phyloP scores from a whole-genome alignment of 2,329 filamentous ascomycete species.

The Cordyceps cateniannulata region DNA sequence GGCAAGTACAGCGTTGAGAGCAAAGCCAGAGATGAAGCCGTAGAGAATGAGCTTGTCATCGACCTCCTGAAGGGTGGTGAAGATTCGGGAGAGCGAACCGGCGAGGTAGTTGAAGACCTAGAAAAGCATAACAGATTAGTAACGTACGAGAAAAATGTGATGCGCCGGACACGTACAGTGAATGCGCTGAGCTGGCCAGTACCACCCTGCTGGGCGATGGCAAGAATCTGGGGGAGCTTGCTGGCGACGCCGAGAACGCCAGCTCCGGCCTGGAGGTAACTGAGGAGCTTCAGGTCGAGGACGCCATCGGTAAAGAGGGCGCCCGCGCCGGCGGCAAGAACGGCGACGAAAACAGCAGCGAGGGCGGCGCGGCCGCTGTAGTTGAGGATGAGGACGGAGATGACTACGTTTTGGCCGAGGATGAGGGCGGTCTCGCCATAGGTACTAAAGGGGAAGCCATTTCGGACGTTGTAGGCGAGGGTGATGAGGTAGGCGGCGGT shows the following conservation, averaged over 20 bases:
- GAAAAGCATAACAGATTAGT: background rate
- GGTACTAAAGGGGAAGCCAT: slow-evolving; percentile 90
- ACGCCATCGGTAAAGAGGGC: slow-evolving; percentile 63
- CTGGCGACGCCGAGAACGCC: slow-evolving; percentile 78
- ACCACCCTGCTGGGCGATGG: slow-evolving; percentile 76
- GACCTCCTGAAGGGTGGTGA: slow-evolving; percentile 95
- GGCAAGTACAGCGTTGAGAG: slow-evolving; percentile 81
- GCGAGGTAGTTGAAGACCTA: slow-evolving; percentile 97
- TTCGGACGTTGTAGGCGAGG: slow-evolving; percentile 86
- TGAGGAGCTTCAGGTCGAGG: slow-evolving; percentile 60
- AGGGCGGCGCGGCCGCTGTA: slow-evolving; percentile 64
- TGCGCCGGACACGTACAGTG: slow-evolving; percentile 56
- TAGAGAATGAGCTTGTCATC: slow-evolving; percentile 95
- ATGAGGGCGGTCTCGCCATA: slow-evolving; percentile 94
- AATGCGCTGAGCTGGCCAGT: slow-evolving; percentile 97
- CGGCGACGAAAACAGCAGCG: slow-evolving; percentile 73
- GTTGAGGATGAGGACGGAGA: slow-evolving; percentile 78
- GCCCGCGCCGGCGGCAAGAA: slow-evolving; percentile 61
- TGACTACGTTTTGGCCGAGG: slow-evolving; percentile 84
- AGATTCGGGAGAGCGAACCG: slow-evolving; percentile 89
- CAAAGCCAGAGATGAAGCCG: slow-evolving; percentile 85
- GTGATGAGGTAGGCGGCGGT: slow-evolving; percentile 81
- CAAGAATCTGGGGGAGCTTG: slow-evolving; percentile 88
- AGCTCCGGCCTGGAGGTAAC: slow-evolving; percentile 75
- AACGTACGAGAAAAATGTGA: background rate